phyloP scores from a whole-genome alignment of 768 basidiomycete species.

The Mycena vulgaris region DNA sequence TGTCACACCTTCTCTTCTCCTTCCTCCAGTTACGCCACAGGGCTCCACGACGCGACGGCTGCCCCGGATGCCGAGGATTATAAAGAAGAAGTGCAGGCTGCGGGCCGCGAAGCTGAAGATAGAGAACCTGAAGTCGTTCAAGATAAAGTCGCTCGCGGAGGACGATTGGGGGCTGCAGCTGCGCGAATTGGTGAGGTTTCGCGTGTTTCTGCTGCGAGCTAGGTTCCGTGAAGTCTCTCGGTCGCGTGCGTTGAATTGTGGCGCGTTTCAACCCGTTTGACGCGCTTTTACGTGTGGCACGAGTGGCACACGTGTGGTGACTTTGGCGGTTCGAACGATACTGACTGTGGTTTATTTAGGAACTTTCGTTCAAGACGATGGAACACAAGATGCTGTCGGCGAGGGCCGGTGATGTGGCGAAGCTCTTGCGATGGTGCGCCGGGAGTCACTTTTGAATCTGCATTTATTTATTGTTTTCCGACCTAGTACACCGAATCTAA shows the following conservation, averaged over 20 bases:
- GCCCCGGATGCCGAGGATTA: too few species aligned
- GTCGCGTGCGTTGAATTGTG: background rate
- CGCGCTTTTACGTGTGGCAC: background rate
- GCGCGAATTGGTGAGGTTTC: slow-evolving; percentile 13
- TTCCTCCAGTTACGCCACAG: too few species aligned
- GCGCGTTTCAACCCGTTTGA: background rate
- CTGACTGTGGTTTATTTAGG: too few species aligned
- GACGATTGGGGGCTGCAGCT: background rate
- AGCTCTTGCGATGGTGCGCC: background rate
- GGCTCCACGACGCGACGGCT: too few species aligned
- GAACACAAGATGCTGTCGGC: background rate
- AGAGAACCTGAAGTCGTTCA: background rate
- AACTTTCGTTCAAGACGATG: slow-evolving; percentile 2
- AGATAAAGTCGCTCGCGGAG: background rate
- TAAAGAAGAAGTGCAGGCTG: too few species aligned
- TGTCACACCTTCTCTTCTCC: too few species aligned
- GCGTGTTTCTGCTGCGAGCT: background rate
- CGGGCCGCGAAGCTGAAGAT: too few species aligned
- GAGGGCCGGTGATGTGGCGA: background rate
- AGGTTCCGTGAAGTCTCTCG: too few species aligned
- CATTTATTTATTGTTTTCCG: background rate
- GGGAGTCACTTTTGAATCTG: background rate
- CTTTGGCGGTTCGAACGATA: too few species aligned
- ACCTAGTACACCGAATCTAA: slow-evolving; percentile 6
- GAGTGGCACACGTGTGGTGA: too few species aligned